Evolutionary conservation across 176 grass and related monocot genomes (phyloP), one percentile per base, ranked within the genome.

Genomic region (Carex myosuroides): DNA sequence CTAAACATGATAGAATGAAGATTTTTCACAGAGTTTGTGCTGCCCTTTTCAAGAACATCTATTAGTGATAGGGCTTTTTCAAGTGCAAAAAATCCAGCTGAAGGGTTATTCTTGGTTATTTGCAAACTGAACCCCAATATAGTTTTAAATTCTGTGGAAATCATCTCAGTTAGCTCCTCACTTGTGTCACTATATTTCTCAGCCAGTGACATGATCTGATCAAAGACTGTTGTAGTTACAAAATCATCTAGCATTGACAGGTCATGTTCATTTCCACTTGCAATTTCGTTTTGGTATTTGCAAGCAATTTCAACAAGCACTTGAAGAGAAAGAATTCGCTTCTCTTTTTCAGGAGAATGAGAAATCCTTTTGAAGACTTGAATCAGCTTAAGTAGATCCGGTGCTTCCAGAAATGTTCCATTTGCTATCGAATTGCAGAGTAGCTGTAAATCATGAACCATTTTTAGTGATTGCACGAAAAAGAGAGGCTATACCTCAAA

Each of bases 271-370:
- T 86, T 84, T 81, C 62, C 26, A 85, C 14, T 67, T 88, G 66
- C 68, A 54, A 79, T 20, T 81, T 83, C 52, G 50, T 42, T 58
- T 80, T 79, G 69, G 88, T 67, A 87, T 29, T 75, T 62, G 37
- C 86, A 93, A 88, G 94, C 89, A 63, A 93, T 86, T 70, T 84
- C 64, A 64, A 88, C 86, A 52, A 90, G 57, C 85, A 93, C 80
- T 83, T 88, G 76, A 85, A 94, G 70, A 87, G 86, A 72, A 33
- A 70, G 80, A 69, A 64, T 74, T 88, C 39, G 86, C 73, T 89
- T 90, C 60, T 83, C 55, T 79, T 41, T 86, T 11, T 50, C 82
- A 87, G 92, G 85, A 79, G 74, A 90, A 86, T 85, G 74, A 82
- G 90, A 65, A 81, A 53, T 72, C 24, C 83, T 89, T 85, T 87